Evolutionary conservation across 176 grass and related monocot genomes (phyloP).

Genomic region (Aegilops tauschii): DNA sequence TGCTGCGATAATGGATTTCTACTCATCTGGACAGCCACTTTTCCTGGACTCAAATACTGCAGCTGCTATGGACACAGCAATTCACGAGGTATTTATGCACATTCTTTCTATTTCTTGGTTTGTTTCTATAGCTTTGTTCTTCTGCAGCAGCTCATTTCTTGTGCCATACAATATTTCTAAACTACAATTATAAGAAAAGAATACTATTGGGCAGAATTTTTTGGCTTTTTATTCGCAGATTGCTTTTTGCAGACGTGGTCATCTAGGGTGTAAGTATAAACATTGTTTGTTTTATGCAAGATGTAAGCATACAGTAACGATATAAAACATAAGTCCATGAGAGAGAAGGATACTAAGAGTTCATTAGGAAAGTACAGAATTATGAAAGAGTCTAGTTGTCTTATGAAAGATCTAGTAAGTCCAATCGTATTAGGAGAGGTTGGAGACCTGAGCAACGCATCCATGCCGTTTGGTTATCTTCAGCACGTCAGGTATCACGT

Average conservation of each 20-base stretch:
- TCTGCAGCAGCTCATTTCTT: neutral
- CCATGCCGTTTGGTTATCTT: neutral
- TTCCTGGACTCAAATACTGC: conserved; percentile 73
- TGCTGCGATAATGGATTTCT: conserved; percentile 94
- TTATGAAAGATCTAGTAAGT: neutral
- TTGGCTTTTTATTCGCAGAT: neutral
- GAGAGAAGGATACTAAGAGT: too few species aligned
- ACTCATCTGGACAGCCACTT: conserved; percentile 83
- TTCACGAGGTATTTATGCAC: conserved; percentile 68
- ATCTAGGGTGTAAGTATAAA: neutral
- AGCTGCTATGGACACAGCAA: conserved; percentile 83
- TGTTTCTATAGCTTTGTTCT: neutral
- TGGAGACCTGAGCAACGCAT: neutral
- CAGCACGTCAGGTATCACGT: neutral
- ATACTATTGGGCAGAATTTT: neutral
- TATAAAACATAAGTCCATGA: neutral
- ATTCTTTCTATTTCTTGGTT: neutral
- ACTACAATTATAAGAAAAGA: neutral
- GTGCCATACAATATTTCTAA: neutral
- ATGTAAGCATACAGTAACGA: neutral
- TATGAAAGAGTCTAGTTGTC: too few species aligned
- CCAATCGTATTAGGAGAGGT: neutral
- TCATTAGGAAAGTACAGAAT: too few species aligned
- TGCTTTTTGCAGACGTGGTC: neutral
- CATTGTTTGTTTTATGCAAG: neutral